These are phyloP conservation scores for Colletotrichum somersetense DNA, from an alignment of 2,329 filamentous ascomycete species.

Conservation along the genomic window DNA sequence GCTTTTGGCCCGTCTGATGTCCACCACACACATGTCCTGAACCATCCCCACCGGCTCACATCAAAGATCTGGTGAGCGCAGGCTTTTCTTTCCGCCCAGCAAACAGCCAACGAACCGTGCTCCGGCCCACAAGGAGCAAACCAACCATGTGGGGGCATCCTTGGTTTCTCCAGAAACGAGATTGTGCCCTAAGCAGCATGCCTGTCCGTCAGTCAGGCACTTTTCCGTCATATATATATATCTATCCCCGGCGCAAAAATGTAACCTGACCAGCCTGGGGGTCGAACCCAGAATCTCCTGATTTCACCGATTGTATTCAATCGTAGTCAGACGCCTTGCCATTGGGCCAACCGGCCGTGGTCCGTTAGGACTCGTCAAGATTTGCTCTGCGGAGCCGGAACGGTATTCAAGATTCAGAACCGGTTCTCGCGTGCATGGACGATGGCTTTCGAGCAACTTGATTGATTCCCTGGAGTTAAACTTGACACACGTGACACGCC, in stretches of 20 bases:
- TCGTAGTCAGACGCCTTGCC: slow-evolving; percentile 60
- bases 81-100: slow-evolving; percentile 18
- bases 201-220: neutral
- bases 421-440: too few species aligned
- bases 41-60: slow-evolving; percentile 15
- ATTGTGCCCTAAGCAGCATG: slow-evolving; percentile 16
- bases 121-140: slow-evolving; percentile 19
- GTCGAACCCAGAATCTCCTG: slow-evolving; percentile 43
- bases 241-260: neutral
- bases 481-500: neutral
- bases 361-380: neutral
- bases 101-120: slow-evolving; percentile 39
- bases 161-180: slow-evolving; percentile 6
- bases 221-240: neutral
- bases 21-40: neutral
- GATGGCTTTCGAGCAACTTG: neutral
- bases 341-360: slow-evolving; percentile 51
- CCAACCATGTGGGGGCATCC: slow-evolving; percentile 6
- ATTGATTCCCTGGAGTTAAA: neutral
- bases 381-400: fast-evolving
- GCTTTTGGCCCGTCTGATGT: slow-evolving; percentile 17
- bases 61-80: slow-evolving; percentile 15
- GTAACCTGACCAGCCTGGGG: slow-evolving; percentile 37
- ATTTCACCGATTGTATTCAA: slow-evolving; percentile 3
- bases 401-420: neutral